Conservation (phyloP, 179 eudicot species). For the Beta macrorhiza region DNA sequence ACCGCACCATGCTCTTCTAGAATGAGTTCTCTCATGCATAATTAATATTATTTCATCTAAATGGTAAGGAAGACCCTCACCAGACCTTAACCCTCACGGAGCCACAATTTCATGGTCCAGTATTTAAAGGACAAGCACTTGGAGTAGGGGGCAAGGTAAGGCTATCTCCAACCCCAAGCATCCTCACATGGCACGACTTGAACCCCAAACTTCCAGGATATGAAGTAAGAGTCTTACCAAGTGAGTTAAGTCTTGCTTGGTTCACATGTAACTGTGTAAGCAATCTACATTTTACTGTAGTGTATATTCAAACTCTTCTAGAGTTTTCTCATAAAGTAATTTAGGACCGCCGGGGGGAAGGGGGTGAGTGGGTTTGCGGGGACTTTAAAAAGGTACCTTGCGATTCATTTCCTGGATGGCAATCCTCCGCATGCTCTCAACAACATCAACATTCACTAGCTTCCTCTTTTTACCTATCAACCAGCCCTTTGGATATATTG, state of each 20-base stretch:
- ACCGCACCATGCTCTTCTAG: neutral
- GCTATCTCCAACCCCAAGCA: too few species aligned
- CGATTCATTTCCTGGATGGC: slow-evolving; percentile 96
- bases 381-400: slow-evolving; percentile 48
- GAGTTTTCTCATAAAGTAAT: neutral
- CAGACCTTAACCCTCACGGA: too few species aligned
- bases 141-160: too few species aligned
- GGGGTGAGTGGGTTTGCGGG: neutral
- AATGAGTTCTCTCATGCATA: neutral
- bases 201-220: too few species aligned
- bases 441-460: slow-evolving; percentile 93
- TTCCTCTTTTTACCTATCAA: slow-evolving; percentile 88
- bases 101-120: too few species aligned
- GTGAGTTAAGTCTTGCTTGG: too few species aligned
- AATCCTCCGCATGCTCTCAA: slow-evolving; percentile 91
- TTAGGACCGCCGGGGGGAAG: neutral
- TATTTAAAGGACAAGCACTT: too few species aligned
- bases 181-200: too few species aligned
- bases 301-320: neutral
- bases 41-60: neutral
- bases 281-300: neutral
- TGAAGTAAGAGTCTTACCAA: too few species aligned
- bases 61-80: too few species aligned
- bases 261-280: too few species aligned
- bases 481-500: slow-evolving; percentile 87